phyloP scores from a whole-genome alignment of 805 yeast genomes.

The Debaryomyces prosopidis region DNA sequence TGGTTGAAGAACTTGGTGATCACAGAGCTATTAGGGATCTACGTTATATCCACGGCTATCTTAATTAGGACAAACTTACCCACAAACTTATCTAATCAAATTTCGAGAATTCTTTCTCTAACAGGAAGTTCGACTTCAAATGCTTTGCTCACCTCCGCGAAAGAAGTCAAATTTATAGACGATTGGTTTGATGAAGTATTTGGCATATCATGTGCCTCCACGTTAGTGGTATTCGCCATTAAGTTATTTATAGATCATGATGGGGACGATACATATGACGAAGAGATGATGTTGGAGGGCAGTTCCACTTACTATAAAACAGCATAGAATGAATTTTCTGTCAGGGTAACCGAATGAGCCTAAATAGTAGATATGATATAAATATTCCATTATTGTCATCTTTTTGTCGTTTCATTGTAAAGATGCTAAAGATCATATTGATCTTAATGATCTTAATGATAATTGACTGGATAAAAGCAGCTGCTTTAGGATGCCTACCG shows the following conservation, averaged over 20 bases:
- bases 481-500: no score
- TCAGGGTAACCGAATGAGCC: no score
- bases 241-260: slow-evolving; percentile 19
- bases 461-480: no score
- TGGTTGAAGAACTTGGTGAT: slow-evolving; percentile 41
- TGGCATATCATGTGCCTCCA: slow-evolving; percentile 40
- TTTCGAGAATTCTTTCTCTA: slow-evolving; percentile 38
- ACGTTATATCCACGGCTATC: slow-evolving; percentile 52
- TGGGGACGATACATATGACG: slow-evolving; percentile 27
- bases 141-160: slow-evolving; percentile 17
- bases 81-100: slow-evolving; percentile 39
- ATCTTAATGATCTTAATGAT: no score
- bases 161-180: slow-evolving; percentile 49
- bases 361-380: no score
- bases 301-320: slow-evolving; percentile 6
- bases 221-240: slow-evolving; percentile 25
- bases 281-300: slow-evolving; percentile 33
- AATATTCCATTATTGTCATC: no score
- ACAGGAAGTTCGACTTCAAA: slow-evolving; percentile 27
- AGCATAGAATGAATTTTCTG: no score
- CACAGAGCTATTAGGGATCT: slow-evolving; percentile 50
- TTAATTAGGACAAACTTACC: slow-evolving; percentile 51
- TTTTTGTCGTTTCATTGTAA: no score
- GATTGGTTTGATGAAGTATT: slow-evolving; percentile 55
- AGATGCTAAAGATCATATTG: no score